phyloP scores from a whole-genome alignment of 140 eudicot genomes.

The Eryngium alpinum region DNA sequence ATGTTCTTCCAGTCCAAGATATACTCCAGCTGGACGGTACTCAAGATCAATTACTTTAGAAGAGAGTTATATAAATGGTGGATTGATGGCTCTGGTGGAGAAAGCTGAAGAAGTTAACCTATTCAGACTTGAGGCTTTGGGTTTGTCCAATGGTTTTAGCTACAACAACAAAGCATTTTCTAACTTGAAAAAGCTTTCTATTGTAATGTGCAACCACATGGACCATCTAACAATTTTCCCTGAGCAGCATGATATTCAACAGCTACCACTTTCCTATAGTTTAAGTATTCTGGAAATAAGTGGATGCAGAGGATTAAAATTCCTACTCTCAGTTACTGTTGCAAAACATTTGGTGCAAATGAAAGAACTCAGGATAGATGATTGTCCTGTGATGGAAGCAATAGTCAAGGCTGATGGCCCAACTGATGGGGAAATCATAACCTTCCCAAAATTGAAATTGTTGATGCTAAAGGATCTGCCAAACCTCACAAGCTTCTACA shows the following conservation, averaged over 20 bases:
- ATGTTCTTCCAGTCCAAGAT: too few relatives aligned
- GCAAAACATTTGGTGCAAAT: too few relatives aligned
- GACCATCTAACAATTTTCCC: background rate
- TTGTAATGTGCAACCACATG: background rate
- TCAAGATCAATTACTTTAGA: background rate
- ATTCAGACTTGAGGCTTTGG: too few relatives aligned
- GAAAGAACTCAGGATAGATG: too few relatives aligned
- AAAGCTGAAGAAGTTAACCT: background rate
- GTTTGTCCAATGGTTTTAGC: background rate
- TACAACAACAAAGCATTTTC: background rate
- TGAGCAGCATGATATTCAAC: background rate
- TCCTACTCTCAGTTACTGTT: too few relatives aligned
- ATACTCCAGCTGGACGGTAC: background rate
- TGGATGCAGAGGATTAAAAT: background rate
- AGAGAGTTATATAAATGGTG: background rate
- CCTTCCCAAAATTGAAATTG: background rate
- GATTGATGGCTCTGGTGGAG: background rate
- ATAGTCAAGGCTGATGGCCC: background rate
- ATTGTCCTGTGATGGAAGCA: too few relatives aligned
- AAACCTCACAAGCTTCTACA: background rate
- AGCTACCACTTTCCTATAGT: background rate
- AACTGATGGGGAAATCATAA: background rate
- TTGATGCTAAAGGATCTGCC: background rate
- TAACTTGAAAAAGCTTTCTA: background rate
- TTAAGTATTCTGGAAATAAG: background rate